Evolutionary conservation across 257 asterid genomes (phyloP), one percentile per base, ranked within the genome.

Genomic region (Solanum chmielewskii): DNA sequence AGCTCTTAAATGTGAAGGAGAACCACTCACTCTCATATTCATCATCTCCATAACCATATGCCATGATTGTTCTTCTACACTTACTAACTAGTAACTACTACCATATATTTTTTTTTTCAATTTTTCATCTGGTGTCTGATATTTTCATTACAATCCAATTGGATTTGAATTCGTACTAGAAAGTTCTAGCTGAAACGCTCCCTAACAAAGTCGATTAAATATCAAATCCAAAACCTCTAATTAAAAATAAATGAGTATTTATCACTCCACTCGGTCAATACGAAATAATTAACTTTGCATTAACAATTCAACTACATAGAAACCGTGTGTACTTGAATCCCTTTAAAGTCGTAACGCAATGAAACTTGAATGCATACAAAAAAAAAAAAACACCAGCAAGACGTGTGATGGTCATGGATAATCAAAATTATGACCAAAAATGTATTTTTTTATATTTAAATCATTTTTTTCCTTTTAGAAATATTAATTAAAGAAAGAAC

Each of bases 121-220:
- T 52, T 52, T 52, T 3, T 2, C 3, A 4, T 1, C 18, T 1
- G 2, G 2, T 14, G 59, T 52, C 4, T 13, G 6, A 0, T 21
- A 60, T 21, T 3, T 21, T 3, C 5, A 59, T 59, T 59, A 21
- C 2, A 59, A 1, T 59, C 25, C 66, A 1, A 37, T 5, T 6
- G 7, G 1, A 59, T 21, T 18, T 18, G 23, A 16, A 6, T 18
- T 52, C 2, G 1, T 4, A 16, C 0, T 2, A 0, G 2, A 1
- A 52, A 45, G 52, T 45, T 45, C 6, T 2, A 0, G 18, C 18
- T 47, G 4, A 13, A 47, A 6, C 18, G 56, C 18, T 4, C 56
- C 2, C 2, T 47, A 47, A 47, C 18, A 47, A 47, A 47, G 1
- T 4, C 0, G 1, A 47, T 0, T 4, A 47, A 47, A 6, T 47